A percentile compares a stretch with the other conserved stretches of the same genome.
These are phyloP conservation scores for Petasospora fabianii DNA, from an alignment of 1,139 yeast genomes.

Conservation along the genomic window DNA sequence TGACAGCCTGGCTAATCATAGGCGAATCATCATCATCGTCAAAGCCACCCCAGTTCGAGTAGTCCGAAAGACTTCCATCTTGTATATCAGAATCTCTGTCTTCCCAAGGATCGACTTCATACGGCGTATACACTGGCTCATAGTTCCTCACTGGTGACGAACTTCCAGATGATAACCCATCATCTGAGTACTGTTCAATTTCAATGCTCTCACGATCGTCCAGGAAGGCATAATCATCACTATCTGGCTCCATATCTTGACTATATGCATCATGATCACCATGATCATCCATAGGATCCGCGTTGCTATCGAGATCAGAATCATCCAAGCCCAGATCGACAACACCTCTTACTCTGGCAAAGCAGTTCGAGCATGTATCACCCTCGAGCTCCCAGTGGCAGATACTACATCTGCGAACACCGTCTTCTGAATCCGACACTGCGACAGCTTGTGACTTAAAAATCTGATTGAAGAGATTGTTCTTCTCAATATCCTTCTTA, in stretches of 20 bases:
- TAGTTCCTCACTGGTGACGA: constrained; percentile 10
- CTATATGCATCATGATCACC: neutral
- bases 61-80: neutral
- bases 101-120: neutral
- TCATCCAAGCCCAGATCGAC: neutral
- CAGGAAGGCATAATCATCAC: constrained; percentile 8
- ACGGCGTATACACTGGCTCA: neutral
- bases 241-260: constrained; percentile 4
- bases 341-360: constrained; percentile 22
- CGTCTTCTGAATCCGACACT: constrained; percentile 67
- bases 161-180: constrained; percentile 13
- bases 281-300: neutral
- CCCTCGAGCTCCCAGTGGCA: constrained; percentile 84
- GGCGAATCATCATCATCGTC: neutral
- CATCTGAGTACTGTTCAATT: constrained; percentile 8
- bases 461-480: constrained; percentile 43
- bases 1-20: neutral
- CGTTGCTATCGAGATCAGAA: constrained; percentile 1
- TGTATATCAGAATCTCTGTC: neutral
- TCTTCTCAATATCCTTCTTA: constrained; percentile 36
- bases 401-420: constrained; percentile 72
- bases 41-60: constrained; percentile 1
- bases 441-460: constrained; percentile 49
- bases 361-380: constrained; percentile 52
- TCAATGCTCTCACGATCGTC: constrained; percentile 17